Percentiles rank a stretch among this genome's conserved stretches.
phyloP scores from a whole-genome alignment of 768 basidiomycete species.

The Amanita brunnescens region DNA sequence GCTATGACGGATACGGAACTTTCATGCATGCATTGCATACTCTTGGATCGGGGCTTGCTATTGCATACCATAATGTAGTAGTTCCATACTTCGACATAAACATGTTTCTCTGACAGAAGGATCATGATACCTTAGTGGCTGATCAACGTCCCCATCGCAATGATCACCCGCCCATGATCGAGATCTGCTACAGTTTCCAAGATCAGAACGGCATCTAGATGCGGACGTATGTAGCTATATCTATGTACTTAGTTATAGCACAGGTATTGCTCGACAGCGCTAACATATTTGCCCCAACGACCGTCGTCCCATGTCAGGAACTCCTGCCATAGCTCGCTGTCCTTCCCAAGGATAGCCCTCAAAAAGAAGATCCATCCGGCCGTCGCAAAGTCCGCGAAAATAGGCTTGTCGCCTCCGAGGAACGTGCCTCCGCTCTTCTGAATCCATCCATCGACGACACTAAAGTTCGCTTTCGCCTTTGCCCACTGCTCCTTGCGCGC shows the following conservation, averaged over 20 bases:
- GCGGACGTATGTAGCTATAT: too few species aligned
- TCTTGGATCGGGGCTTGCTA: too few species aligned
- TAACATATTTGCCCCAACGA: conserved; percentile 27
- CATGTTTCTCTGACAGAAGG: too few species aligned
- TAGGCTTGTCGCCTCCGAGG: conserved; percentile 27
- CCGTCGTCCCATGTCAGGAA: conserved; percentile 30
- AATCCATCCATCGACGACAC: conserved; percentile 20
- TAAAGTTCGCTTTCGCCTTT: conserved; percentile 24
- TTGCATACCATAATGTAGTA: too few species aligned
- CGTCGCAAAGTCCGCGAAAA: neutral
- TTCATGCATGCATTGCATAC: too few species aligned
- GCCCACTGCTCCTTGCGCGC: conserved; percentile 28
- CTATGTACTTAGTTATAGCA: too few species aligned
- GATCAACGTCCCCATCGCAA: too few species aligned
- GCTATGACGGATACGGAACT: neutral
- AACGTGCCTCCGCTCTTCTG: conserved; percentile 23
- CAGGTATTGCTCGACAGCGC: conserved; percentile 21
- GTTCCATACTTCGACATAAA: too few species aligned
- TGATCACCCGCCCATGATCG: too few species aligned
- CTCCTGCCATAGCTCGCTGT: conserved; percentile 33
- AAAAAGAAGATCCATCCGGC: conserved; percentile 13
- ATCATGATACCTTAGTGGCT: too few species aligned
- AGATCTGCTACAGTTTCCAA: too few species aligned
- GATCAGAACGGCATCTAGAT: too few species aligned
- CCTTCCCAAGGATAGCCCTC: conserved; percentile 25